Evolutionary conservation across 1,284 basidiomycete species (phyloP).

Genomic region (Sporisorium exsertum): DNA sequence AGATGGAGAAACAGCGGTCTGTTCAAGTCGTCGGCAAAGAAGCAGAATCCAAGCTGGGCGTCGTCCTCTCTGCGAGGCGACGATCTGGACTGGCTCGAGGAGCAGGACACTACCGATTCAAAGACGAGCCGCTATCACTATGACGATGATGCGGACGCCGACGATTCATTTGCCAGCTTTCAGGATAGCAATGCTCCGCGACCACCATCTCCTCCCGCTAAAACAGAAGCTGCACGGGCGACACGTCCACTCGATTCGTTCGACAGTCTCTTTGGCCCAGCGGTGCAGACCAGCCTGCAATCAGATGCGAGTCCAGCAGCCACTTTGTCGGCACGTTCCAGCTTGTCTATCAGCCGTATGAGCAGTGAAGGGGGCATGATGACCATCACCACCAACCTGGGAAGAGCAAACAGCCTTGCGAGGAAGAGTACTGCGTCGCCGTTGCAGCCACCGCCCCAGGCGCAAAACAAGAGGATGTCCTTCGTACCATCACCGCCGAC

Average conservation of each 20-base stretch:
- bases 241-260: conserved; percentile 19
- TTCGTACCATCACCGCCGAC: conserved; percentile 27
- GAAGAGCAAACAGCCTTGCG: conserved; percentile 20
- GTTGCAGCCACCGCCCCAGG: conserved; percentile 29
- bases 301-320: conserved; percentile 16
- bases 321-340: conserved; percentile 27
- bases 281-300: conserved; percentile 10
- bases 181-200: conserved; percentile 6
- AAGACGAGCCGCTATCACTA: conserved; percentile 16
- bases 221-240: neutral
- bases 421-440: conserved; percentile 32
- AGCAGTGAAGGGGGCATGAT: conserved; percentile 43
- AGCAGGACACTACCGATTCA: conserved; percentile 28
- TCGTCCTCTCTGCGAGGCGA: conserved; percentile 13
- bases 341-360: conserved; percentile 24
- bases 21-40: conserved; percentile 30
- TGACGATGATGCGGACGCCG: conserved; percentile 25
- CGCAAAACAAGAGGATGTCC: conserved; percentile 24
- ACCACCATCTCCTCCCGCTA: conserved; percentile 1
- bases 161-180: conserved; percentile 32
- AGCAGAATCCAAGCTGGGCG: conserved; percentile 22
- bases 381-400: conserved; percentile 40
- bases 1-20: conserved; percentile 40
- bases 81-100: conserved; percentile 50
- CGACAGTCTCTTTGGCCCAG: conserved; percentile 25